phyloP scores from a whole-genome alignment of 179 eudicot genomes.

The Silene coronaria region DNA sequence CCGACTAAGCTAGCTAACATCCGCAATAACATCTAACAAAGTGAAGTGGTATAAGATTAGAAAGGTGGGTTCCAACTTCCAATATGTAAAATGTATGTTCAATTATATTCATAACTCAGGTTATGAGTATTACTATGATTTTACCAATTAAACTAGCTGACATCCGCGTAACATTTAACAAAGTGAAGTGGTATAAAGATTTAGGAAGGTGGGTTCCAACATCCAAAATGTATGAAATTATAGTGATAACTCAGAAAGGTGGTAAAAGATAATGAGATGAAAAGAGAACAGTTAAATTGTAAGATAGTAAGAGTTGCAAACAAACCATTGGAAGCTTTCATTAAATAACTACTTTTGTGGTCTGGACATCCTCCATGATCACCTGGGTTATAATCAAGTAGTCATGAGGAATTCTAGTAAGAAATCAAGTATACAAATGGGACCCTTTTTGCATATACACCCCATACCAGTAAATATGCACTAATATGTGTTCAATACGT shows the following conservation, averaged over 20 bases:
- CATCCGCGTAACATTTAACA: background rate
- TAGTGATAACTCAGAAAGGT: constrained; percentile 20
- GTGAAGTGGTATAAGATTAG: background rate
- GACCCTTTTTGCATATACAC: constrained; percentile 20
- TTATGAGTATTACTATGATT: no score
- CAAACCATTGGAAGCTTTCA: constrained; percentile 26
- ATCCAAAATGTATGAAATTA: constrained; percentile 17
- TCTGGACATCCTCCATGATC: constrained; percentile 22
- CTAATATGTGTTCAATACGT: constrained; percentile 13
- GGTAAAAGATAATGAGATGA: constrained; percentile 10
- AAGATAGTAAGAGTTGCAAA: constrained; percentile 12
- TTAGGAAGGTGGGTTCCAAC: constrained; percentile 2
- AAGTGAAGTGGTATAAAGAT: background rate
- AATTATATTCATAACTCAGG: constrained; percentile 19
- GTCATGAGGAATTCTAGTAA: constrained; percentile 25
- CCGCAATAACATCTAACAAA: background rate
- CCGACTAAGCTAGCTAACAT: no score
- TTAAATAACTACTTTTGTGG: constrained; percentile 23
- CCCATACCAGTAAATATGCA: constrained; percentile 21
- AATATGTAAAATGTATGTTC: constrained; percentile 6
- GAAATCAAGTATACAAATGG: constrained; percentile 29
- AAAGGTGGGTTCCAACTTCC: constrained; percentile 6
- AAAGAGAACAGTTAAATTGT: constrained; percentile 5
- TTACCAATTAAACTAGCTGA: no score
- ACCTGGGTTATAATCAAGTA: constrained; percentile 33